phyloP scores from a whole-genome alignment of 257 asterid genomes.

The Nicotiana otophora region DNA sequence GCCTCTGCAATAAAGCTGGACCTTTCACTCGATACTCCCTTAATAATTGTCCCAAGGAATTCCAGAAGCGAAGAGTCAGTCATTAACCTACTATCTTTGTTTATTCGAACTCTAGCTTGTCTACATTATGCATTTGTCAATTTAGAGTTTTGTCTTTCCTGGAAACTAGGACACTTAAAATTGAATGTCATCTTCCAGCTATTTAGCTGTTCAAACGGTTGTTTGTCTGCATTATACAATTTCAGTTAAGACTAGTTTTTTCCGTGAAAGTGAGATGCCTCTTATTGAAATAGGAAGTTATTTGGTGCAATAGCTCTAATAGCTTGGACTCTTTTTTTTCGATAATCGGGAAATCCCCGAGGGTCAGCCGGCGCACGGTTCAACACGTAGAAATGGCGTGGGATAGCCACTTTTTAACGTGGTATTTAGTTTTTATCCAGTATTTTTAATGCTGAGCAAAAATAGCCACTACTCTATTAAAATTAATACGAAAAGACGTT shows the following conservation, averaged over 20 bases:
- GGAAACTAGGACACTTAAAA: neutral
- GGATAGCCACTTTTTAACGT: no score
- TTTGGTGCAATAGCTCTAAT: neutral
- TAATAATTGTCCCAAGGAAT: conserved; percentile 84
- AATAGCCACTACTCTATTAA: no score
- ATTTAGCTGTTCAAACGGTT: neutral
- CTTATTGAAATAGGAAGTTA: neutral
- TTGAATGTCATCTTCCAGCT: neutral
- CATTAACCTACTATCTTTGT: conserved; percentile 13
- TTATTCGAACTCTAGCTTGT: conserved; percentile 2
- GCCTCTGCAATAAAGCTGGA: conserved; percentile 92
- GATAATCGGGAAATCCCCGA: neutral
- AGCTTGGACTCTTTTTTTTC: neutral
- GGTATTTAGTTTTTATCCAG: no score
- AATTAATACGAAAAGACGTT: no score
- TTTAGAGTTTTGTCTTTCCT: neutral
- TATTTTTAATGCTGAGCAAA: no score
- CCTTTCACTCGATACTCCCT: conserved; percentile 87
- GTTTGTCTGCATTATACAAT: neutral
- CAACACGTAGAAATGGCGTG: neutral
- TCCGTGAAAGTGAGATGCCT: neutral
- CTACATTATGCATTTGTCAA: neutral
- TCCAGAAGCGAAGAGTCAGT: conserved; percentile 93
- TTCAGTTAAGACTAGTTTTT: neutral
- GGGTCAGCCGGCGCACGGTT: neutral